Conservation (phyloP, 208 protist species). For the Leishmania arabica region DNA sequence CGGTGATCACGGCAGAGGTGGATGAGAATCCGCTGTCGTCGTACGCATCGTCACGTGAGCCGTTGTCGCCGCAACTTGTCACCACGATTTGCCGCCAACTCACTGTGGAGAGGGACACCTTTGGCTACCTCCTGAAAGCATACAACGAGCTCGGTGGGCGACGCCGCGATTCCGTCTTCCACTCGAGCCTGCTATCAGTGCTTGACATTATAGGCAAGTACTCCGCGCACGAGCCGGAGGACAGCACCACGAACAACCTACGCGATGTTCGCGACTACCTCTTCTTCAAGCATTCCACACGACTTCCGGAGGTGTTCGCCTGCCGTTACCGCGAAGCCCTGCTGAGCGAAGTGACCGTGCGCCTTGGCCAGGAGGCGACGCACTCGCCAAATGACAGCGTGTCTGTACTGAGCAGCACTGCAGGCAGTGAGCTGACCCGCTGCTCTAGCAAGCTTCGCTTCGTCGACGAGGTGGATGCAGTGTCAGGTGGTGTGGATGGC, state of each 20-base stretch:
- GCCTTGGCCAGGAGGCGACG: conserved; percentile 50
- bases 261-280: conserved; percentile 65
- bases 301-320: conserved; percentile 47
- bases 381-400: conserved; percentile 54
- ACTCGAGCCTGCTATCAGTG: conserved; percentile 54
- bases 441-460: conserved; percentile 65
- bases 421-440: conserved; percentile 48
- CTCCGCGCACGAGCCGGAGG: conserved; percentile 24
- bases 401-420: conserved; percentile 60
- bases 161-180: conserved; percentile 62
- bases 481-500: conserved; percentile 51
- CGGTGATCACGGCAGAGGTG: conserved; percentile 3
- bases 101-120: conserved; percentile 66
- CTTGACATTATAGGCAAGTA: conserved; percentile 50
- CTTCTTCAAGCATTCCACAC: conserved; percentile 49
- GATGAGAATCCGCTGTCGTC: conserved; percentile 40
- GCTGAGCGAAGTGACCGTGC: conserved; percentile 38
- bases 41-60: conserved; percentile 32
- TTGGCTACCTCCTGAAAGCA: conserved; percentile 53
- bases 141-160: conserved; percentile 57
- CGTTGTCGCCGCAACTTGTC: conserved; percentile 35
- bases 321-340: conserved; percentile 49
- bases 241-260: conserved; percentile 37
- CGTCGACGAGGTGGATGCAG: conserved; percentile 78
- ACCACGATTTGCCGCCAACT: conserved; percentile 58